Conservation (phyloP, 371 early-diverging fungal genomes). For the Capillidium rhysosporum region DNA sequence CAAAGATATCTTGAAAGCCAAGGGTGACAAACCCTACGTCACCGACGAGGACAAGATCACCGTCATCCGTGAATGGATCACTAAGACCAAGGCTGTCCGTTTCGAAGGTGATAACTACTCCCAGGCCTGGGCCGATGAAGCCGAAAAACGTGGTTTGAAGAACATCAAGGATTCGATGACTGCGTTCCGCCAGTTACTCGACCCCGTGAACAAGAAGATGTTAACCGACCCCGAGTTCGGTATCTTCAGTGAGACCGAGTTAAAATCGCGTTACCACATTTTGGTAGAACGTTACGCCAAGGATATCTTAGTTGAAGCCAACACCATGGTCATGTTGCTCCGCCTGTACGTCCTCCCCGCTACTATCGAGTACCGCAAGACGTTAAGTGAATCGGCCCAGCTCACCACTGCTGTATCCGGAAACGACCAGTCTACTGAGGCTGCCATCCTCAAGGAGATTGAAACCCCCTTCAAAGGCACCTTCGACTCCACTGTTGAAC, state of each 20-base stretch:
- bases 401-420: too few species aligned
- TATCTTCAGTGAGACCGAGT: conserved; percentile 71
- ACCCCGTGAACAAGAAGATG: conserved; percentile 47
- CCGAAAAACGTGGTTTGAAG: conserved; percentile 73
- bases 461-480: conserved; percentile 36
- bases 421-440: conserved; percentile 54
- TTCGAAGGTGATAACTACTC: conserved; percentile 96
- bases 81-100: conserved; percentile 61
- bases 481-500: conserved; percentile 25
- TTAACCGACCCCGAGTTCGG: conserved; percentile 42
- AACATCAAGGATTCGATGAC: conserved; percentile 75
- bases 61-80: conserved; percentile 71
- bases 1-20: conserved; percentile 43
- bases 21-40: conserved; percentile 53
- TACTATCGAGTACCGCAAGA: conserved; percentile 69
- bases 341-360: conserved; percentile 73
- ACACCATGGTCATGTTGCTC: conserved; percentile 69
- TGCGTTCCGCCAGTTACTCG: conserved; percentile 63
- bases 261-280: conserved; percentile 84
- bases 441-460: conserved; percentile 37
- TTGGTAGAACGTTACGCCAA: conserved; percentile 88
- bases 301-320: conserved; percentile 85
- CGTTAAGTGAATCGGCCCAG: conserved; percentile 52
- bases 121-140: conserved; percentile 55
- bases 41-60: conserved; percentile 69